These are phyloP conservation scores for Cerrena zonata DNA, from an alignment of 1,284 basidiomycete species.

Conservation along the genomic window DNA sequence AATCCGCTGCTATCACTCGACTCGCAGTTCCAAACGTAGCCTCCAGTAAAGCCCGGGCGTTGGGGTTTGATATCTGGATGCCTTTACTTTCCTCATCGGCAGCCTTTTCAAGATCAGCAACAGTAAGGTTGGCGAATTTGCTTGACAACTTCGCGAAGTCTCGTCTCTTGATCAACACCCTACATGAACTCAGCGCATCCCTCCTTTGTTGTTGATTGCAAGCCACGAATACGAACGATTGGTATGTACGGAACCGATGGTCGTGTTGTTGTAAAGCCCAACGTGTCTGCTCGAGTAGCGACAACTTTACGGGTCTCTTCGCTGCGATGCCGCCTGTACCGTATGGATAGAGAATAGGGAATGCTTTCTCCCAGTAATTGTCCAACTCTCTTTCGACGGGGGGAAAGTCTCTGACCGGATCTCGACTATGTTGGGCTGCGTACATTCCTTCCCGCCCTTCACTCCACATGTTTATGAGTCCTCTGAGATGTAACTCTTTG, in stretches of 20 bases:
- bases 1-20: conserved; percentile 12
- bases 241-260: conserved; percentile 26
- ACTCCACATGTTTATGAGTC: conserved; percentile 14
- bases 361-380: conserved; percentile 26
- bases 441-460: conserved; percentile 15
- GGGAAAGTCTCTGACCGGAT: conserved; percentile 10
- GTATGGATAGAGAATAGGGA: conserved; percentile 36
- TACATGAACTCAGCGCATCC: conserved; percentile 13
- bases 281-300: conserved; percentile 28
- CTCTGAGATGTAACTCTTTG: conserved; percentile 11
- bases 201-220: conserved; percentile 31
- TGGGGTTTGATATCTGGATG: conserved; percentile 11
- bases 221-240: conserved; percentile 29
- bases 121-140: conserved; percentile 10
- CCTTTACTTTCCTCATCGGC: conserved; percentile 12
- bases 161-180: conserved; percentile 11
- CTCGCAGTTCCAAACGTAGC: conserved; percentile 12
- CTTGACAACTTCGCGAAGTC: conserved; percentile 11
- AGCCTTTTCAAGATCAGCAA: conserved; percentile 11
- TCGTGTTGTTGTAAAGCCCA: conserved; percentile 35
- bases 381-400: conserved; percentile 6
- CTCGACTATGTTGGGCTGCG: conserved; percentile 9
- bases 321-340: conserved; percentile 34
- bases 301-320: conserved; percentile 13
- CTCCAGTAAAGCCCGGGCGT: conserved; percentile 8